These are phyloP conservation scores for Cicer chorassanicum DNA, from an alignment of 306 rosid species.

Conservation along the genomic window DNA sequence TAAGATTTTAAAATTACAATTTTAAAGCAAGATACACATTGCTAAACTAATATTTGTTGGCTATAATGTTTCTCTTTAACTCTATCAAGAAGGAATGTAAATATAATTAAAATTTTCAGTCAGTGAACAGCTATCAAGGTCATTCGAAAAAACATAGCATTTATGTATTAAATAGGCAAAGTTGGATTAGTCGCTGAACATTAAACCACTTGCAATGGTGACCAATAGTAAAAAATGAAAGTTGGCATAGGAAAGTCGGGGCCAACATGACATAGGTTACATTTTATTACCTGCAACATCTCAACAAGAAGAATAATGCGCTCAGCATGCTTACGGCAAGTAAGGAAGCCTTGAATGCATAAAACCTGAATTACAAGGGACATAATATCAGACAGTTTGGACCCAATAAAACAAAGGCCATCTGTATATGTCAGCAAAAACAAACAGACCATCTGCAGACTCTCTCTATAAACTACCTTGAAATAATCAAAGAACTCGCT, in stretches of 20 bases:
- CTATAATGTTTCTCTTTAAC: neutral
- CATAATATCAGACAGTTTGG: slow-evolving; percentile 42
- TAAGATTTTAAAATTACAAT: slow-evolving; percentile 25
- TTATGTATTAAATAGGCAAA: slow-evolving; percentile 1
- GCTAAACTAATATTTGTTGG: no score
- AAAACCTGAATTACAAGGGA: slow-evolving; percentile 67
- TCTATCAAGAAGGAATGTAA: slow-evolving; percentile 19
- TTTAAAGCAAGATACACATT: neutral
- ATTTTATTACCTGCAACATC: slow-evolving; percentile 87
- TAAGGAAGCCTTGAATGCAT: slow-evolving; percentile 99
- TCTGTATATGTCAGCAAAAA: no score
- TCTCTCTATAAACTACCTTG: slow-evolving; percentile 57
- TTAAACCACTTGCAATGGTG: slow-evolving; percentile 15
- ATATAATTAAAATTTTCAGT: slow-evolving; percentile 1
- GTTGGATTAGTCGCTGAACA: slow-evolving; percentile 27
- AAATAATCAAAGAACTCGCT: slow-evolving; percentile 98
- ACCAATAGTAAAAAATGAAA: slow-evolving; percentile 11
- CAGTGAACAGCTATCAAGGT: slow-evolving; percentile 11
- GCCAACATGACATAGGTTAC: slow-evolving; percentile 21
- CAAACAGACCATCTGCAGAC: neutral
- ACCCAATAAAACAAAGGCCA: slow-evolving; percentile 18
- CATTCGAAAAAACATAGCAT: slow-evolving; percentile 1
- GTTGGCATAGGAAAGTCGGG: neutral
- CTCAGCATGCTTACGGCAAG: slow-evolving; percentile 98
- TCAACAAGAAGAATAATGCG: slow-evolving; percentile 95